Evolutionary conservation across 148 eudicot genomes (phyloP).

Genomic region (Salicornia ramosissima): DNA sequence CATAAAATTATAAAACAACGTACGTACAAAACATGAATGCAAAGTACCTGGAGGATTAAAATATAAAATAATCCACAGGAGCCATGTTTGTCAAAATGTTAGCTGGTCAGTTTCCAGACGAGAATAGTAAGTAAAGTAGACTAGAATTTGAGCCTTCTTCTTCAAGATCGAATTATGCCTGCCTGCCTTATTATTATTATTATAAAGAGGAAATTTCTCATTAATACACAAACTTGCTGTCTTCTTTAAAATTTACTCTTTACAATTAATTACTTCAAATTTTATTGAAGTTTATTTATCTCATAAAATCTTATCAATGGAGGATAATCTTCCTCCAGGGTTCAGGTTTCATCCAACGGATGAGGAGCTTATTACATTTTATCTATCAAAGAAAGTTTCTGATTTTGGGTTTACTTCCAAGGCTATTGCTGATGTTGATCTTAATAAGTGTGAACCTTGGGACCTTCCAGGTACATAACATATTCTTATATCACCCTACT

Average conservation of each 20-base stretch:
- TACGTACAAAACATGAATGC: not conserved
- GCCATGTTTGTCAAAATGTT: constrained; percentile 30
- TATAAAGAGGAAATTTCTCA: not conserved
- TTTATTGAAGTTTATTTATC: not conserved
- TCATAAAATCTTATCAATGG: constrained; percentile 38
- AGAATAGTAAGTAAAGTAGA: constrained; percentile 11
- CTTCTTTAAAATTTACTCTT: not conserved
- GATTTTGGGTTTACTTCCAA: constrained; percentile 58
- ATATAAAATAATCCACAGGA: constrained; percentile 1
- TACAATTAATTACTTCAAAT: not conserved
- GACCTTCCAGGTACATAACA: constrained; percentile 64
- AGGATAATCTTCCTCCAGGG: constrained; percentile 89
- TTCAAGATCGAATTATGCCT: constrained; percentile 10
- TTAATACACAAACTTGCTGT: constrained; percentile 14
- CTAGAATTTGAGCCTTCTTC: constrained; percentile 16
- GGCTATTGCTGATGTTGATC: constrained; percentile 81
- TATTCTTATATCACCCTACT: too few species aligned
- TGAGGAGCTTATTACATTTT: constrained; percentile 71
- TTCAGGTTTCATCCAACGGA: constrained; percentile 86
- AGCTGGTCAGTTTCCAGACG: constrained; percentile 17
- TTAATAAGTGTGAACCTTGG: constrained; percentile 84
- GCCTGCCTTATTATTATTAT: too few species aligned
- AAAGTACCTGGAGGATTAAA: not conserved
- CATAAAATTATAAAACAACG: too few species aligned
- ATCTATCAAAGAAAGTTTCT: constrained; percentile 54